Conservation (phyloP, 768 basidiomycete species). For the Lactarius quietus region DNA sequence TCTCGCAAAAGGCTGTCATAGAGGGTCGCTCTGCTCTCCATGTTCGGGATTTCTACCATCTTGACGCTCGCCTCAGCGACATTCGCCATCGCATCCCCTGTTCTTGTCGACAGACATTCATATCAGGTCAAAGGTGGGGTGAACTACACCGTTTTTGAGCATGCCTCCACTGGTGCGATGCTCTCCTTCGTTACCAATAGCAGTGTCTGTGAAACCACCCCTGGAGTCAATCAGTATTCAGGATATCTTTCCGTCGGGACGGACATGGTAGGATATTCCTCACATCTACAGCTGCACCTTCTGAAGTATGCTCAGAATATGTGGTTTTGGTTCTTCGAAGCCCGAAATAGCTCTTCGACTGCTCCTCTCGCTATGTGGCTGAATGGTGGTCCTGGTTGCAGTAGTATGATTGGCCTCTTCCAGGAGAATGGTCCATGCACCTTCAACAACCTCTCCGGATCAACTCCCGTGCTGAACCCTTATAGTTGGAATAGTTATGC, state of each 20-base stretch:
- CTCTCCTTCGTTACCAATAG: neutral
- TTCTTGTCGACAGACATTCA: conserved; percentile 1
- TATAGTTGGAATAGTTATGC: conserved; percentile 17
- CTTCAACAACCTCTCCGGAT: conserved; percentile 9
- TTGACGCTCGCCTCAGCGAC: neutral
- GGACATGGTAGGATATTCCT: neutral
- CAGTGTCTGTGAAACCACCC: neutral
- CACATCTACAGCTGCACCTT: neutral
- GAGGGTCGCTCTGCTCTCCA: neutral
- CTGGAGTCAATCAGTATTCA: neutral
- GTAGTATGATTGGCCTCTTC: too few relatives aligned
- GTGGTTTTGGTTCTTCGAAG: conserved; percentile 13
- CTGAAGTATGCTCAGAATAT: neutral
- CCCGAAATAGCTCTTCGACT: neutral
- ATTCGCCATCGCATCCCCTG: neutral
- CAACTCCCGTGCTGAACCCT: conserved; percentile 8
- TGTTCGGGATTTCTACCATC: neutral
- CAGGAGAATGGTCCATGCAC: too few relatives aligned
- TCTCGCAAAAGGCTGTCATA: neutral
- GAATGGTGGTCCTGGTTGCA: too few relatives aligned
- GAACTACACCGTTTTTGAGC: conserved; percentile 3
- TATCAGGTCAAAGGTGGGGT: neutral
- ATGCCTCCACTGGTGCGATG: neutral
- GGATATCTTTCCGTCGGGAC: neutral
- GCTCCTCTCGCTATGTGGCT: conserved; percentile 7